Evolutionary conservation across 768 basidiomycete species (phyloP).

Genomic region (Suillus fuscotomentosus): DNA sequence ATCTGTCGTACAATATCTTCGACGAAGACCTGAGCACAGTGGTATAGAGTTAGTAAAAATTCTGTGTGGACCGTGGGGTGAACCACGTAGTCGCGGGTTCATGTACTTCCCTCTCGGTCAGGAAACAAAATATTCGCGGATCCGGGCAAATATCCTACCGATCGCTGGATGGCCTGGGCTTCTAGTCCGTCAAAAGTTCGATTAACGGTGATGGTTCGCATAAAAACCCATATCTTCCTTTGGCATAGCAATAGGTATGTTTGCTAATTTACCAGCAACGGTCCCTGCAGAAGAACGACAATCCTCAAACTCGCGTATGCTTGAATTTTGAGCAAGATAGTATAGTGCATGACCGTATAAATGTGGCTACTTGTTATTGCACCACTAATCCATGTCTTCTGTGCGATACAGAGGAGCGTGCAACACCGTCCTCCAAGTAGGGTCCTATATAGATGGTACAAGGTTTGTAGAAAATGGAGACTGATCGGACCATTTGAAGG

Average conservation of each 20-base stretch:
- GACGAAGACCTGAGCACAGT: background rate
- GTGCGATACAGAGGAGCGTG: too few species aligned
- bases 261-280: background rate
- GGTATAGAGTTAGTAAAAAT: too few species aligned
- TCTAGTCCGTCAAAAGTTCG: slow-evolving; percentile 66
- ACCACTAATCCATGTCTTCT: too few species aligned
- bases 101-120: slow-evolving; percentile 69
- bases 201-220: background rate
- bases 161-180: slow-evolving; percentile 73
- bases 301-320: background rate
- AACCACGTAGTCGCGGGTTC: slow-evolving; percentile 83
- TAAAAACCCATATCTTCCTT: too few species aligned
- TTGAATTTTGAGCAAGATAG: background rate
- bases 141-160: slow-evolving; percentile 59
- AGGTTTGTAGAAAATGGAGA: background rate
- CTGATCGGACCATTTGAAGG: background rate
- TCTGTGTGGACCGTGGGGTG: slow-evolving; percentile 68
- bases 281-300: too few species aligned
- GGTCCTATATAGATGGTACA: background rate
- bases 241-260: background rate
- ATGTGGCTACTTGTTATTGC: too few species aligned
- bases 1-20: background rate
- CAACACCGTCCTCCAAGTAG: background rate
- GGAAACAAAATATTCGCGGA: slow-evolving; percentile 81
- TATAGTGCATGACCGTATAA: too few species aligned